These are phyloP conservation scores for Phytopythium ostracodes DNA, from an alignment of 352 stramenopile genomes.

Conservation along the genomic window DNA sequence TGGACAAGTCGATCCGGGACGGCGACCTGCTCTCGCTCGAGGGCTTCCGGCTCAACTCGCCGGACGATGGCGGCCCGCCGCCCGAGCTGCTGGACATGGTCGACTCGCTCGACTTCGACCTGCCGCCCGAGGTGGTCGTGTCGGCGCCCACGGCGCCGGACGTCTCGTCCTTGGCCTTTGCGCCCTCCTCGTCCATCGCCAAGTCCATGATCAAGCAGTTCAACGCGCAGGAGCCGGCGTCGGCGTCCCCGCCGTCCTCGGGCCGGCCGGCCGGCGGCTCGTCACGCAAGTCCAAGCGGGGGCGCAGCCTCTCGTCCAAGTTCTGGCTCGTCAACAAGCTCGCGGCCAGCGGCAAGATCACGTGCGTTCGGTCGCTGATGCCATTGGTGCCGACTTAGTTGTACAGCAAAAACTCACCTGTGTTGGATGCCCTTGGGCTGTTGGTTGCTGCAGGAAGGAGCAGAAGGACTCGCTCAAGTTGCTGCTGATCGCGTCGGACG, in stretches of 20 bases:
- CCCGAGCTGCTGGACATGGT: constrained; percentile 68
- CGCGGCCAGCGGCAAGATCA: constrained; percentile 73
- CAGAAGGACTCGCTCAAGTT: constrained; percentile 82
- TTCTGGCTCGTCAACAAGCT: constrained; percentile 86
- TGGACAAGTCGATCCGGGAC: constrained; percentile 80
- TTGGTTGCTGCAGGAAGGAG: constrained; percentile 16
- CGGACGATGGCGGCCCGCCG: constrained; percentile 40
- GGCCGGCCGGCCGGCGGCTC: constrained; percentile 6
- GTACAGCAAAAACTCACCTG: too few relatives aligned
- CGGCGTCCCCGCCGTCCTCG: constrained; percentile 2
- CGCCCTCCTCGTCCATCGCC: constrained; percentile 13
- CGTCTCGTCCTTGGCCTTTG: constrained; percentile 5
- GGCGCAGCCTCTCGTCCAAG: constrained; percentile 76
- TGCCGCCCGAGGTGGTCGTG: constrained; percentile 35
- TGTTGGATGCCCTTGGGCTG: too few relatives aligned
- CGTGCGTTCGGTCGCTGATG: constrained; percentile 17
- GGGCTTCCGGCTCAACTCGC: constrained; percentile 34
- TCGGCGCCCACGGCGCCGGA: constrained; percentile 3
- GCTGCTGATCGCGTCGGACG: constrained; percentile 73
- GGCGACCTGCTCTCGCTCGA: constrained; percentile 74
- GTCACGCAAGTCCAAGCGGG: constrained; percentile 61
- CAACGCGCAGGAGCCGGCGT: constrained; percentile 8
- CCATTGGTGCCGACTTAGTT: too few relatives aligned
- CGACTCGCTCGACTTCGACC: constrained; percentile 60
- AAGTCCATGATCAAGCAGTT: constrained; percentile 28